phyloP scores from a whole-genome alignment of 1,139 yeast species.

The Meyerozyma smithsonii region DNA sequence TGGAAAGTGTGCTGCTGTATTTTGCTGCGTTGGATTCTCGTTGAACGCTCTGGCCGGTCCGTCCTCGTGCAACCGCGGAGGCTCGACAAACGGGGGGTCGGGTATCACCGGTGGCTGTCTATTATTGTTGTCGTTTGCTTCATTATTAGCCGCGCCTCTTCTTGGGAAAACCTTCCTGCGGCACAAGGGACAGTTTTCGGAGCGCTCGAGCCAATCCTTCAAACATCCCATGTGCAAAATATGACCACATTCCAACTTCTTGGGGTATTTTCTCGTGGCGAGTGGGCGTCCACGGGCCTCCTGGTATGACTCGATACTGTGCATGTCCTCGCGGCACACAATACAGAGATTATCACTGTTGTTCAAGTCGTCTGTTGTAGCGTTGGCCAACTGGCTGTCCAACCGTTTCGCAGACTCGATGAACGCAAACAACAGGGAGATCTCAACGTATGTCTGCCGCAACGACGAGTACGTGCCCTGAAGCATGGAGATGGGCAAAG shows the following conservation, averaged over 20 bases:
- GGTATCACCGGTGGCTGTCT: neutral
- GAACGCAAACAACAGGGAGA: conserved; percentile 49
- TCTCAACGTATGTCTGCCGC: conserved; percentile 44
- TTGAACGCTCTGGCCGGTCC: neutral
- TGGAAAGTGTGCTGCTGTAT: neutral
- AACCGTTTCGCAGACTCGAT: conserved; percentile 61
- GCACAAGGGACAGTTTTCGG: conserved; percentile 90
- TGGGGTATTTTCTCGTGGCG: conserved; percentile 54
- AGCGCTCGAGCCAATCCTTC: conserved; percentile 88
- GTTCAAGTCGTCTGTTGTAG: conserved; percentile 55
- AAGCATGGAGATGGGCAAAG: conserved; percentile 63
- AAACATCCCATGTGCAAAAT: conserved; percentile 87
- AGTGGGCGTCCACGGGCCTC: conserved; percentile 18
- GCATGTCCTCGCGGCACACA: conserved; percentile 84
- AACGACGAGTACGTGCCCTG: conserved; percentile 62
- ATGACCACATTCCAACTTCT: conserved; percentile 78
- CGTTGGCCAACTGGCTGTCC: conserved; percentile 59
- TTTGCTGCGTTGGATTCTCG: neutral
- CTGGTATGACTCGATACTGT: conserved; percentile 29
- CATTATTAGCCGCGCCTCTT: neutral
- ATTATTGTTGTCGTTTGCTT: neutral
- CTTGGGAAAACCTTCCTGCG: conserved; percentile 57
- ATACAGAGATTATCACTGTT: conserved; percentile 65
- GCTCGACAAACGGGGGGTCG: neutral
- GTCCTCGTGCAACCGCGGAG: neutral